Base-by-base conservation (phyloP, 371 early-diverging fungal genomes). In the Mucor sp. region DNA sequence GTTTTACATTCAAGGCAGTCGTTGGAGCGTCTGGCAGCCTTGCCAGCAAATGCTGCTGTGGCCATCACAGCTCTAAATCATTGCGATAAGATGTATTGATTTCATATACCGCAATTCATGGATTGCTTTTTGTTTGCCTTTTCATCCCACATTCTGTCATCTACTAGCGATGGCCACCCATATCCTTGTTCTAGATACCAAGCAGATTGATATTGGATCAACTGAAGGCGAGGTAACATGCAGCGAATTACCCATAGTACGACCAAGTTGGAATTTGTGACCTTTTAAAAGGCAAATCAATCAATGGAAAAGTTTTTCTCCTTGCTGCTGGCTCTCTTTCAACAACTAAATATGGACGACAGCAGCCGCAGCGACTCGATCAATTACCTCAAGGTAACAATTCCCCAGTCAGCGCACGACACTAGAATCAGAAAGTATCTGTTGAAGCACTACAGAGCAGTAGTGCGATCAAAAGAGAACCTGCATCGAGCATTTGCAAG, bases 391-490 rank as follows among this genome's bases (percentile, higher is more conserved):
- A 65, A 69, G 47, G 47, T 69, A n/a, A 56, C 37, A 1, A 61
- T 64, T 27, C 65, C 60, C 25, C 61, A 61, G 41, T 53, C 64
- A 19, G 55, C 60, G 12, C 43, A 69, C 1, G 57, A 65, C 28
- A 30, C 58, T 17, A 60, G 80, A n/a, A 47, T 74, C 17, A 59
- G 65, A 47, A 78, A 73, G 58, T 81, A 66, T 55, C 12, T 81
- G 2, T 58, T 71, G 21, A 12, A 57, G 2, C 66, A 75, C 30
- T 74, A 76, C 17, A 74, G 80, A 25, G 58, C 67, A n/a, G 60
- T 74, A 19, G 66, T 79, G 6, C 65, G 68, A 35, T 77, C 79
- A n/a, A 77, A 79, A 63, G 76, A 71, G 58, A 72, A 67, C 32
- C 53, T 74, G 23, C 75, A 73, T 60, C 76, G 72, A 30, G 63